A percentile compares a stretch with the other conserved stretches of the same genome.
These are phyloP conservation scores for Vicia villosa DNA, from an alignment of 306 rosid genomes.

Conservation along the genomic window DNA sequence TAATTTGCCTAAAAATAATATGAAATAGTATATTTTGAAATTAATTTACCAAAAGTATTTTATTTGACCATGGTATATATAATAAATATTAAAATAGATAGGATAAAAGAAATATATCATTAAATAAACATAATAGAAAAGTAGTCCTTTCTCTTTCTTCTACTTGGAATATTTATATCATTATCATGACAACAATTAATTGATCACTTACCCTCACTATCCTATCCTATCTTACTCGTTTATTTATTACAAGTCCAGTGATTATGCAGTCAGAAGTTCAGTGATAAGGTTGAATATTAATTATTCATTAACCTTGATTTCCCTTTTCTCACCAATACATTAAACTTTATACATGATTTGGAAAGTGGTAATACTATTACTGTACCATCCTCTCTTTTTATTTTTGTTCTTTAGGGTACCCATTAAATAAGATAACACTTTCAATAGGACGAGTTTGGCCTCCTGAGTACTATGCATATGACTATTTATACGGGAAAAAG, in stretches of 20 bases:
- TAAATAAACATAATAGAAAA: too few relatives aligned
- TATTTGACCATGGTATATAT: too few relatives aligned
- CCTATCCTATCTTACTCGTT: neutral
- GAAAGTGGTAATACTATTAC: neutral
- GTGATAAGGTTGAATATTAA: neutral
- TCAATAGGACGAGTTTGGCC: neutral
- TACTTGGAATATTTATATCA: neutral
- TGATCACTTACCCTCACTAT: neutral
- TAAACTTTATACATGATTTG: neutral
- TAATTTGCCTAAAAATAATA: too few relatives aligned
- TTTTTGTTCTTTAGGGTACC: neutral
- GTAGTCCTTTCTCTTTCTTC: neutral
- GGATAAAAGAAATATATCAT: too few relatives aligned
- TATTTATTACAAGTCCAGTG: neutral
- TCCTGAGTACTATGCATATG: neutral
- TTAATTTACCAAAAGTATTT: too few relatives aligned
- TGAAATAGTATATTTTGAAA: too few relatives aligned
- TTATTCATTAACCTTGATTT: neutral
- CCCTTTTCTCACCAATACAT: slow-evolving; percentile 5
- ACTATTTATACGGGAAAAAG: neutral
- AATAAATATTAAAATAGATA: too few relatives aligned
- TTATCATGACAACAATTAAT: neutral
- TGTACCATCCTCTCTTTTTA: neutral
- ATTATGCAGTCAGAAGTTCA: slow-evolving; percentile 2
- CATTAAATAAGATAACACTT: neutral